Base-by-base conservation (phyloP, 106 monocot genomes). In the Narthecium ossifragum region DNA sequence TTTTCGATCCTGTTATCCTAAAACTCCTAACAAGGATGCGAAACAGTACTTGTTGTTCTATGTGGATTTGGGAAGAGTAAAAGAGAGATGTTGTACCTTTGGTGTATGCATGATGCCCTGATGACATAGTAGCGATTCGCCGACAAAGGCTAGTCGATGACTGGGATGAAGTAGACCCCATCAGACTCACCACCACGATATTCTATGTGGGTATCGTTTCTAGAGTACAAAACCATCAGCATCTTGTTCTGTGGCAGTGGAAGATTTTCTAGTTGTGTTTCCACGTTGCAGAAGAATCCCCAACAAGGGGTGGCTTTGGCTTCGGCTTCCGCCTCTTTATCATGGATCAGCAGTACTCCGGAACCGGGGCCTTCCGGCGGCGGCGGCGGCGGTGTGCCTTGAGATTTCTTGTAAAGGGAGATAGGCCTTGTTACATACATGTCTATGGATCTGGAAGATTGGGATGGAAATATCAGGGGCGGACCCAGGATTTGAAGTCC, bases 41-140 rank as follows among this genome's bases (percentile, higher is more conserved):
- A 3, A 30, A 31, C 3, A 31, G 24, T 46, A 46, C 17, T n/a
- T 47, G 47, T 10, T 14, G 0, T 10, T 17, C 6, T 47, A n/a
- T 20, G 6, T 3, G 15, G 3, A 1, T 39, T 4, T n/a, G n/a
- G n/a, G n/a, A n/a, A n/a, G n/a, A 9, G 50, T 2, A 24, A 2
- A 23, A 21, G 3, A 51, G 23, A 24, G 33, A 17, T 26, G 39
- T 18, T 31, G 18, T 63, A 64, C 67, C 79, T 73, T 51, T 52
- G 51, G 22, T 59, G 51, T 23, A 26, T 69, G 27, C 79, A 74
- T 12, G 27, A 1, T 20, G 55, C 79, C 0, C 46, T 20, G 37
- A 74, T 28, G 7, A 56, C 74, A 53, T 80, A 80, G 65, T 80
- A 80, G 8, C 62, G 73, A 53, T 56, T 73, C 3, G 63, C 31